Evolutionary conservation across 73 alveolate species (phyloP).

Genomic region (Tetrahymena thermophila): DNA sequence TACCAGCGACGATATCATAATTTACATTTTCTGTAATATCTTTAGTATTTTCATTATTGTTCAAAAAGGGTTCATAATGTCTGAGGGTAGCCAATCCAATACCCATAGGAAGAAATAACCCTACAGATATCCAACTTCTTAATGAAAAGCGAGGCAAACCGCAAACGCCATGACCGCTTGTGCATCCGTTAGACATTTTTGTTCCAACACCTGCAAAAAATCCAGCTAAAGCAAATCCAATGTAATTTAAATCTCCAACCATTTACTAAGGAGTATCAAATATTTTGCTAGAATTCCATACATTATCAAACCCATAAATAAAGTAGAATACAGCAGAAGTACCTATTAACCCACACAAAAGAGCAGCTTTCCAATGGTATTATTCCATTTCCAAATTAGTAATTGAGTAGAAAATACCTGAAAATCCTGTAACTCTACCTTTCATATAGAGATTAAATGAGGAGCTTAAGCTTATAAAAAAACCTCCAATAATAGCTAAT

Average conservation of each 20-base stretch:
- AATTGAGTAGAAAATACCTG: conserved; percentile 44
- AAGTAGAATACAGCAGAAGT: not conserved
- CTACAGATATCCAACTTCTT: conserved; percentile 85
- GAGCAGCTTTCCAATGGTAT: not conserved
- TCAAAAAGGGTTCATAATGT: conserved; percentile 7
- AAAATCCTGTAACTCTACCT: conserved; percentile 79
- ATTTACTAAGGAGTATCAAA: not conserved
- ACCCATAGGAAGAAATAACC: conserved; percentile 83
- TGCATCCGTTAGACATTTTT: conserved; percentile 94
- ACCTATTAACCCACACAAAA: not conserved
- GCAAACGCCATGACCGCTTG: conserved; percentile 98
- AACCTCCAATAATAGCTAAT: conserved; percentile 58
- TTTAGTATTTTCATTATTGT: not conserved
- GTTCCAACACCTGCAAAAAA: conserved; percentile 94
- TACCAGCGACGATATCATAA: not conserved
- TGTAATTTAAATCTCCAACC: not conserved
- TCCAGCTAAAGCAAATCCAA: conserved; percentile 85
- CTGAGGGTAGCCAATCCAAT: conserved; percentile 70
- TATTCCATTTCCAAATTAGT: not conserved
- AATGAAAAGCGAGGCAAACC: conserved; percentile 90
- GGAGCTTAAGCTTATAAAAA: conserved; percentile 56
- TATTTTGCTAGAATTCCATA: not conserved
- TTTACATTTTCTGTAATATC: not conserved
- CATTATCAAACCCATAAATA: not conserved
- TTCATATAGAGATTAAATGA: conserved; percentile 55